These are phyloP conservation scores for Geranomyces michiganensis DNA, from an alignment of 192 early-diverging fungal genomes.

Conservation along the genomic window DNA sequence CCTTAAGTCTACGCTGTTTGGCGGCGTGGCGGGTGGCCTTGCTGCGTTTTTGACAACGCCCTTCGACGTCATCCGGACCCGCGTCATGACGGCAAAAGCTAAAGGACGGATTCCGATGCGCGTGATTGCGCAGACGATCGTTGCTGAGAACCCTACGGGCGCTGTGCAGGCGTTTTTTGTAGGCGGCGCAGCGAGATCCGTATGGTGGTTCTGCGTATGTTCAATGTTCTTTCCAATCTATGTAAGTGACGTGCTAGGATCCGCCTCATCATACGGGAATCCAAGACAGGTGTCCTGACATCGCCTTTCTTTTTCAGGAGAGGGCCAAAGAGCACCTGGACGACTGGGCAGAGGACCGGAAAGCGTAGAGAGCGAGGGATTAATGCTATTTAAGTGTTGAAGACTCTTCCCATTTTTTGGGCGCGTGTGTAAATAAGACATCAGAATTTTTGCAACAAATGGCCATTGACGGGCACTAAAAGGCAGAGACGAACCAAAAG, in stretches of 20 bases:
- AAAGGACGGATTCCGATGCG: slow-evolving; percentile 24
- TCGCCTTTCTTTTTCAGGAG: background rate
- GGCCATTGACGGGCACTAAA: no score
- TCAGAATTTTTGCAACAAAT: no score
- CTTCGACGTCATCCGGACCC: slow-evolving; percentile 72
- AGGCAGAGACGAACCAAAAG: no score
- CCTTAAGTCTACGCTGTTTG: slow-evolving; percentile 67
- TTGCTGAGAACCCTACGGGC: slow-evolving; percentile 25
- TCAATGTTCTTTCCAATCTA: slow-evolving; percentile 79
- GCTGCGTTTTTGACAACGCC: slow-evolving; percentile 77
- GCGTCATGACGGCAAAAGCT: slow-evolving; percentile 64
- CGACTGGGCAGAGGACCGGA: slow-evolving; percentile 10
- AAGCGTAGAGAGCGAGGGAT: no score
- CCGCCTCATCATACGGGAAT: no score
- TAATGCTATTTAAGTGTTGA: no score
- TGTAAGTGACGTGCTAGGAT: background rate
- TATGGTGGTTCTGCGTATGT: slow-evolving; percentile 81
- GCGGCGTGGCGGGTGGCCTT: slow-evolving; percentile 72
- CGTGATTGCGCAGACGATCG: slow-evolving; percentile 26
- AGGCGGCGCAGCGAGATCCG: slow-evolving; percentile 60
- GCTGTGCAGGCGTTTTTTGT: slow-evolving; percentile 59
- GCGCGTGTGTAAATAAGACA: no score
- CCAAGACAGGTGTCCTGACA: no score
- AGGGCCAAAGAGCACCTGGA: slow-evolving; percentile 1
- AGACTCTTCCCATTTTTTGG: no score